These are phyloP conservation scores for Peniophora sp. DNA, from an alignment of 1,284 basidiomycete genomes.

Conservation along the genomic window DNA sequence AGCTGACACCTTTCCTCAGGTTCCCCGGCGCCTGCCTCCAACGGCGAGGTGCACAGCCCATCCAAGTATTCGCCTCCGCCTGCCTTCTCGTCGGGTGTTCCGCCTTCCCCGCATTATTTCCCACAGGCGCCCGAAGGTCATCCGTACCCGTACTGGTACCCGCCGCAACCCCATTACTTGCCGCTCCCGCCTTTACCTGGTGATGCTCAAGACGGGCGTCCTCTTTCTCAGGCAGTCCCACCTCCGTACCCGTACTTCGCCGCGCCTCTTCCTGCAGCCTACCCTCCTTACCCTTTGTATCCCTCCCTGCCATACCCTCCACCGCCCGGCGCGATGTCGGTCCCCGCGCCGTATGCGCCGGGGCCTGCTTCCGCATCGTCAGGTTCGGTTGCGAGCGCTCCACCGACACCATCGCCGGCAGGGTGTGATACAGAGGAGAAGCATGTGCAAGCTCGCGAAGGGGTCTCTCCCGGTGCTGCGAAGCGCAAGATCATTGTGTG, in stretches of 20 bases:
- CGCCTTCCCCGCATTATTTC: constrained; percentile 28
- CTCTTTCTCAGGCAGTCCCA: constrained; percentile 19
- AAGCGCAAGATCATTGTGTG: not conserved
- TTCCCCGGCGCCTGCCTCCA: not conserved
- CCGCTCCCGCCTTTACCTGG: constrained; percentile 38
- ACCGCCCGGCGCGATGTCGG: constrained; percentile 16
- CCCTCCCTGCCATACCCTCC: constrained; percentile 19
- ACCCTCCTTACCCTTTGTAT: constrained; percentile 17
- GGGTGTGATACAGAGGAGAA: not conserved
- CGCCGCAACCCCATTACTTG: constrained; percentile 20
- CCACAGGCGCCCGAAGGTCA: constrained; percentile 41
- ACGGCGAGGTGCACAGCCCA: constrained; percentile 11
- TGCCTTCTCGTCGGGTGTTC: constrained; percentile 20
- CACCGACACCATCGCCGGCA: not conserved
- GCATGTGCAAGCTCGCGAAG: not conserved
- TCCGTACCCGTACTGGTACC: constrained; percentile 43
- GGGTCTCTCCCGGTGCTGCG: not conserved
- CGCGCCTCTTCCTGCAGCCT: constrained; percentile 16
- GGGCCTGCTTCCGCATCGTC: constrained; percentile 16
- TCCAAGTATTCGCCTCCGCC: constrained; percentile 10
- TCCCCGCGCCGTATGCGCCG: constrained; percentile 5
- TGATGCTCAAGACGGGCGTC: constrained; percentile 32
- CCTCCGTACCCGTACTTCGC: constrained; percentile 23
- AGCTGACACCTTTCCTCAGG: not conserved
- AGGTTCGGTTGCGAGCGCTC: not conserved